Conservation (phyloP, 1,139 yeast genomes). For the Candida albicans region DNA sequence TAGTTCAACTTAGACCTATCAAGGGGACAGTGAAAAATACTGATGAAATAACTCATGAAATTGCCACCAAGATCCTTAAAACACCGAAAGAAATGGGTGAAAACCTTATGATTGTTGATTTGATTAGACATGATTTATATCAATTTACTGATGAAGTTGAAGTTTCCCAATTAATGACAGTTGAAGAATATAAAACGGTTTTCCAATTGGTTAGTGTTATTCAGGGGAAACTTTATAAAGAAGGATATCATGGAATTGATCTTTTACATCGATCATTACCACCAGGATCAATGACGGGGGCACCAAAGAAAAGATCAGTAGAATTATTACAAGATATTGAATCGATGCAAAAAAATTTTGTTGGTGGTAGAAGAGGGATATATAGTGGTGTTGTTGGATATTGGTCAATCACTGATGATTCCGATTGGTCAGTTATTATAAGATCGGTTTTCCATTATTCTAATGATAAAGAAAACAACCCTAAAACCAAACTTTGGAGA, state of each 20-base stretch:
- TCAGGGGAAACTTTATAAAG: slow-evolving; percentile 52
- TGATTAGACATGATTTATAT: slow-evolving; percentile 88
- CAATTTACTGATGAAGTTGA: slow-evolving; percentile 65
- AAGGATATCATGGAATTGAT: slow-evolving; percentile 68
- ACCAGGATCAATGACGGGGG: slow-evolving; percentile 99
- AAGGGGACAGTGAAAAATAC: slow-evolving; percentile 89
- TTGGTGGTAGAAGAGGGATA: slow-evolving; percentile 67
- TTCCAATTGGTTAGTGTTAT: slow-evolving; percentile 91
- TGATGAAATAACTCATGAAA: slow-evolving; percentile 47
- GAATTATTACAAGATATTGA: slow-evolving; percentile 68
- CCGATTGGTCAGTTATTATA: slow-evolving; percentile 96
- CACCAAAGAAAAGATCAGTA: slow-evolving; percentile 92
- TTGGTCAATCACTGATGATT: slow-evolving; percentile 84
- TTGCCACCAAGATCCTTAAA: slow-evolving; percentile 65
- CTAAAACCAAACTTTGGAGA: slow-evolving; percentile 54
- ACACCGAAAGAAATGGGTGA: slow-evolving; percentile 96
- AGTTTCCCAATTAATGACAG: slow-evolving; percentile 81
- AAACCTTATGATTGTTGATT: slow-evolving; percentile 93
- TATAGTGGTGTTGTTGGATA: slow-evolving; percentile 96
- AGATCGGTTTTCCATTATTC: slow-evolving; percentile 75
- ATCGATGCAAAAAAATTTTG: slow-evolving; percentile 39
- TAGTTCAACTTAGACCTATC: slow-evolving; percentile 86
- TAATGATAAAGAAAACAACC: slow-evolving; percentile 42
- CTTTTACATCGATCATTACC: slow-evolving; percentile 78
- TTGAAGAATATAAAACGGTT: slow-evolving; percentile 90